Evolutionary conservation across 2,329 filamentous ascomycete species (phyloP), one percentile per base, ranked within the genome.

Genomic region (Graphilbum ipis-grandicollis): DNA sequence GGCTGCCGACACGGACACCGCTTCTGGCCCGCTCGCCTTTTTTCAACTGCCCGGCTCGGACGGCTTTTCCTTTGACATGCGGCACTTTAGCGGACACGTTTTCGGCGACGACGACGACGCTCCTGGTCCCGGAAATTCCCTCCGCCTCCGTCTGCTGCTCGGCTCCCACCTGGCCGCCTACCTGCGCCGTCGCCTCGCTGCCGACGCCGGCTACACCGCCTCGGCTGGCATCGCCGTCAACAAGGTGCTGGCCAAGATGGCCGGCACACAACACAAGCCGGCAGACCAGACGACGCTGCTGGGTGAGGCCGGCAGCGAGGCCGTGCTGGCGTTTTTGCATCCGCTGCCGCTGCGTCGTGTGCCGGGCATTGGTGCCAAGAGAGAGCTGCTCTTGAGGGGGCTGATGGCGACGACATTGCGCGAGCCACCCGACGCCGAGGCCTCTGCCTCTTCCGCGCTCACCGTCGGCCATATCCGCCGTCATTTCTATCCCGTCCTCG

Each of bases 141-240:
- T n/a, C n/a, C n/a, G n/a, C n/a, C 17, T 2, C 37, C 74, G 79
- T 30, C 63, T 94, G 25, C 59, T 78, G 12, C 60, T 94, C 9
- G 86, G 74, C 5, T 90, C 84, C 10, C 84, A 94, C 56, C 59
- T 96, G 23, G 84, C 84, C 5, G 63, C 71, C 22, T 65, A 88
- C 50, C 55, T 96, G 19, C 75, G 88, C 12, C 59, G 66, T 39
- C 69, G 71, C 48, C 61, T 96, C 10, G 80, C 92, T 48, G 30
- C 17, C 14, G 62, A 75, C 33, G 65, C 83, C 33, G 83, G 84
- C 2, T 93, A 88, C 56, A 93, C 85, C 0, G 79, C 79, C 21
- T 88, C 86, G 1, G 85, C 82, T 31, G 88, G 88, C 4, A 74
- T 96, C 18, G 79, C 85, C 3, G 92, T 83, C 1, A 88, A 79